These are phyloP conservation scores for Mycena citricolor DNA, from an alignment of 1,284 basidiomycete genomes.

Conservation along the genomic window DNA sequence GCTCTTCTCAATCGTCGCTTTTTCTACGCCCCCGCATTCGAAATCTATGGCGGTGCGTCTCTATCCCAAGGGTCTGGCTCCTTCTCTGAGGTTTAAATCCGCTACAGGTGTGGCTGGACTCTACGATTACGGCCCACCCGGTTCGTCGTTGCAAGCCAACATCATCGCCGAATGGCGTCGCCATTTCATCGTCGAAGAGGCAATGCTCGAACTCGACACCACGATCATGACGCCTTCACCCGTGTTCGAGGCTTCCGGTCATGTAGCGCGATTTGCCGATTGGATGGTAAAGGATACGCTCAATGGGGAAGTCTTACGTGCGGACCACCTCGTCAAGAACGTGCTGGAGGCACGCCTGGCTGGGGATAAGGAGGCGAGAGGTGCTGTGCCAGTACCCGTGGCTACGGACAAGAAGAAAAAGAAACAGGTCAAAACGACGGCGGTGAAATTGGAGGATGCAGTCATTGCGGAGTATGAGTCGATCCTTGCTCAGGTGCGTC, in stretches of 20 bases:
- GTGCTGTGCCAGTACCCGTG: slow-evolving; percentile 46
- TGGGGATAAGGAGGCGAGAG: slow-evolving; percentile 92
- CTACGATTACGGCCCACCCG: slow-evolving; percentile 95
- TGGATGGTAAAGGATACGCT: slow-evolving; percentile 99
- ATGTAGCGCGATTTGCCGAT: slow-evolving; percentile 97
- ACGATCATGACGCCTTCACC: slow-evolving; percentile 96
- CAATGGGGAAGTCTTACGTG: slow-evolving; percentile 95
- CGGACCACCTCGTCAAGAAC: slow-evolving; percentile 94
- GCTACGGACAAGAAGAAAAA: slow-evolving; percentile 74
- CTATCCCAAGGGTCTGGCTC: slow-evolving; percentile 8
- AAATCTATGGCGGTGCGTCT: slow-evolving; percentile 89
- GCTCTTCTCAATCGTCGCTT: slow-evolving; percentile 89
- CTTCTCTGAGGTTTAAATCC: slow-evolving; percentile 7
- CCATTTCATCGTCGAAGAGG: slow-evolving; percentile 98
- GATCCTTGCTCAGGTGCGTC: slow-evolving; percentile 80
- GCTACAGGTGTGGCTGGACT: slow-evolving; percentile 86
- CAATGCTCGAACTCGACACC: slow-evolving; percentile 99
- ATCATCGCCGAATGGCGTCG: slow-evolving; percentile 96
- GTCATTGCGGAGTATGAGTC: slow-evolving; percentile 79
- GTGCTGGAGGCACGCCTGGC: slow-evolving; percentile 90
- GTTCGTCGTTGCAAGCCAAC: slow-evolving; percentile 95
- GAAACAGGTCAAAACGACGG: slow-evolving; percentile 76
- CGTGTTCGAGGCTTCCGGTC: slow-evolving; percentile 97
- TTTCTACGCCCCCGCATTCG: slow-evolving; percentile 98
- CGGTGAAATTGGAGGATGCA: slow-evolving; percentile 78